A percentile compares a stretch with the other conserved stretches of the same genome.
Evolutionary conservation across 805 yeast species (phyloP).

Genomic region (Wickerhamiella musiphila): DNA sequence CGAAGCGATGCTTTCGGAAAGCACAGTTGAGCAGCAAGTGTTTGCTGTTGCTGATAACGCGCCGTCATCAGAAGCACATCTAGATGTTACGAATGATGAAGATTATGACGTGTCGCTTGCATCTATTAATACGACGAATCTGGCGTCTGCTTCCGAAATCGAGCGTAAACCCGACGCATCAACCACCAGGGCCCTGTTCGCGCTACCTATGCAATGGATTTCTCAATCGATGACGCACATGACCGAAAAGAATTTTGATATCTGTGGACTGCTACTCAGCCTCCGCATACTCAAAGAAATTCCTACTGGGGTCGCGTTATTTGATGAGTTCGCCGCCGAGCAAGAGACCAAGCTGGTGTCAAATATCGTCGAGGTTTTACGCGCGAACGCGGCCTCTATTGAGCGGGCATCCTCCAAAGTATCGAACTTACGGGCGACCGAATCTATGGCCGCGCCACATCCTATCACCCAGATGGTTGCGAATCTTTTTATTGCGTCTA

Average conservation of each 20-base stretch:
- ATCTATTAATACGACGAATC: neutral
- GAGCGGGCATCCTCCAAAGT: conserved; percentile 32
- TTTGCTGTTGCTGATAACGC: neutral
- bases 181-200: neutral
- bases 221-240: conserved; percentile 29
- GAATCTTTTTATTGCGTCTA: conserved; percentile 48
- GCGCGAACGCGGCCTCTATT: conserved; percentile 56
- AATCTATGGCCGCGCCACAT: conserved; percentile 26
- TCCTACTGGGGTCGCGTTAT: conserved; percentile 49
- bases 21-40: neutral
- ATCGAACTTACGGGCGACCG: conserved; percentile 6
- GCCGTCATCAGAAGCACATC: too few relatives aligned
- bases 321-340: conserved; percentile 52
- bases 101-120: neutral
- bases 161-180: neutral
- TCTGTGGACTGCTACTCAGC: conserved; percentile 59
- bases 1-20: conserved; percentile 10
- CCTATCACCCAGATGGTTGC: conserved; percentile 68
- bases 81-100: too few relatives aligned
- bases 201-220: neutral
- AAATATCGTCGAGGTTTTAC: conserved; percentile 57
- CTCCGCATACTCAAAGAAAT: conserved; percentile 51
- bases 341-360: conserved; percentile 72
- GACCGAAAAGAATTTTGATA: conserved; percentile 34
- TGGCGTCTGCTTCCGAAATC: neutral